Evolutionary conservation across 169 alveolate species (phyloP).

Genomic region (Fabrea salina): DNA sequence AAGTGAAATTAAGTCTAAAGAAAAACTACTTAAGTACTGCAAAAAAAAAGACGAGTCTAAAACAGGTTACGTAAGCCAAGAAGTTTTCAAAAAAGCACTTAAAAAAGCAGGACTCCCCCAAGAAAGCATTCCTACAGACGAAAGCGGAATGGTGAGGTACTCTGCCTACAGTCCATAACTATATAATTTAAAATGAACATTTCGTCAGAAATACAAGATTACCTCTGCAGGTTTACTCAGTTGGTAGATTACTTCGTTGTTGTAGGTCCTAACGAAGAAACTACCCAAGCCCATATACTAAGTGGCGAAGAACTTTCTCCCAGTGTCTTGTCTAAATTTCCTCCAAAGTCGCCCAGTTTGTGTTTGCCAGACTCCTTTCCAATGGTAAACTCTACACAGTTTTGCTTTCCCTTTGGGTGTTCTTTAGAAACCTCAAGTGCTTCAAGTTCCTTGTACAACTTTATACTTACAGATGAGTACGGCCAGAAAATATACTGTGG

Average conservation of each 20-base stretch:
- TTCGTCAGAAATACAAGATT: too few species aligned
- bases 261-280: neutral
- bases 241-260: neutral
- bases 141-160: too few species aligned
- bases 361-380: neutral
- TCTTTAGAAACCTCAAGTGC: neutral
- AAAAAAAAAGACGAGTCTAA: too few species aligned
- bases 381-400: slow-evolving; percentile 7
- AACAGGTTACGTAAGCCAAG: too few species aligned
- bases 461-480: neutral
- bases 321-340: slow-evolving; percentile 26
- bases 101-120: too few species aligned
- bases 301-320: slow-evolving; percentile 20
- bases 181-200: too few species aligned
- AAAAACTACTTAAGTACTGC: too few species aligned
- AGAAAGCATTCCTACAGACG: too few species aligned
- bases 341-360: neutral
- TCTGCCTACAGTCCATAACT: too few species aligned
- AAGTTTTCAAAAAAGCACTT: too few species aligned
- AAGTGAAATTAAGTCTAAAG: too few species aligned
- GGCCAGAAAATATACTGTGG: too few species aligned
- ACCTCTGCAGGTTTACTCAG: neutral
- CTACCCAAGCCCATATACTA: neutral
- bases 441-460: neutral
- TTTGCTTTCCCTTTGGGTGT: slow-evolving; percentile 14